Evolutionary conservation across 495 filamentous ascomycete genomes (phyloP).

Genomic region (Podospora pseudoanserina): DNA sequence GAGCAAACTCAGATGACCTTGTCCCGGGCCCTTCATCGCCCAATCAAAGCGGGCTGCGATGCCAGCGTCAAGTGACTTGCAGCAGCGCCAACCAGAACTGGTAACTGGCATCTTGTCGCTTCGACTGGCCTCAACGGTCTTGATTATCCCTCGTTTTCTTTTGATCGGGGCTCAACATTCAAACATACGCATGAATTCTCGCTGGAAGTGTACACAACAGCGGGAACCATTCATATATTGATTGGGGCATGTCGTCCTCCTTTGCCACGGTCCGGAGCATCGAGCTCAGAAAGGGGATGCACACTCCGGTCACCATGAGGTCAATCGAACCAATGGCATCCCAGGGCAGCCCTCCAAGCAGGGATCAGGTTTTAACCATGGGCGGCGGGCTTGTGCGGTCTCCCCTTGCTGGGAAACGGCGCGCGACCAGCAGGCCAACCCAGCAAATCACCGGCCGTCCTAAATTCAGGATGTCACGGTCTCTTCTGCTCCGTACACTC

Average conservation of each 20-base stretch:
- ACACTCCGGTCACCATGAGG: conserved; percentile 1
- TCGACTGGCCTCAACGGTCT: background rate
- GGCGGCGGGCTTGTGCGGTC: conserved; percentile 1
- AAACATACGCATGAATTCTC: background rate
- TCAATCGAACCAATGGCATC: conserved; percentile 19
- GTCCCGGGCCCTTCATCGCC: background rate
- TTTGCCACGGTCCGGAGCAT: background rate
- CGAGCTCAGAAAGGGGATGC: background rate
- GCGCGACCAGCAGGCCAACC: conserved; percentile 16
- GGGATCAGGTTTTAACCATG: conserved; percentile 6
- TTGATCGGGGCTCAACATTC: background rate
- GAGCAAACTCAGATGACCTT: conserved; percentile 2
- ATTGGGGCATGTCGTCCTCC: background rate
- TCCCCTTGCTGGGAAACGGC: conserved; percentile 9
- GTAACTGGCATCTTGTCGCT: background rate
- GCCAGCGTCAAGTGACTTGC: conserved; percentile 5
- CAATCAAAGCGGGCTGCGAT: conserved; percentile 3
- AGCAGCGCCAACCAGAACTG: conserved; percentile 1
- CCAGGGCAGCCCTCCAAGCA: conserved; percentile 3
- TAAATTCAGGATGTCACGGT: conserved; percentile 8
- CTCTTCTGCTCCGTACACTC: conserved; percentile 4
- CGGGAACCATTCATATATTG: background rate
- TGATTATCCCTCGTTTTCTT: background rate
- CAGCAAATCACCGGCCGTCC: conserved; percentile 15
- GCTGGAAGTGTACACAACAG: background rate